phyloP scores from a whole-genome alignment of 768 basidiomycete genomes.

The Rhodosporidiobolus odoratus region DNA sequence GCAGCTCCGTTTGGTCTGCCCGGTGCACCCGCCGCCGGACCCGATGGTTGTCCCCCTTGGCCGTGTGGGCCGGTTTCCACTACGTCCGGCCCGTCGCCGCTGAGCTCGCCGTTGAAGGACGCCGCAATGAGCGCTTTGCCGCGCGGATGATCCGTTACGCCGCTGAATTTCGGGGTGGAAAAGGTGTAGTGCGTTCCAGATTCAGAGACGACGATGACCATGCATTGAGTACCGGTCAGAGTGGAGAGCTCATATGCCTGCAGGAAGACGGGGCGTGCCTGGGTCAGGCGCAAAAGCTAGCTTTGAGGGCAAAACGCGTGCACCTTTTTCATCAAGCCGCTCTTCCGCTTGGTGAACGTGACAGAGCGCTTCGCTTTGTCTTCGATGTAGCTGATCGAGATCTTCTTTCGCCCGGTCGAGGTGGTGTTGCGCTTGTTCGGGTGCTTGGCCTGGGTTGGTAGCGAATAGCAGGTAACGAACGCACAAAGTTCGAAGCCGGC shows the following conservation, averaged over 20 bases:
- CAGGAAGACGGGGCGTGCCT: not conserved
- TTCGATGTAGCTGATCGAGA: constrained; percentile 30
- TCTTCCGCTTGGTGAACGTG: constrained; percentile 39
- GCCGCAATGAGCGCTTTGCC: constrained; percentile 24
- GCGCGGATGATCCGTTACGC: constrained; percentile 8
- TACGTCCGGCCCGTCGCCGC: not conserved
- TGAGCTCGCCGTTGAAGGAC: constrained; percentile 19
- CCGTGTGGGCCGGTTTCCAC: not conserved
- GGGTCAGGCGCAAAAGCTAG: not conserved
- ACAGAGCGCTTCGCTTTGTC: constrained; percentile 35
- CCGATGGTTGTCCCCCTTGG: too few relatives aligned
- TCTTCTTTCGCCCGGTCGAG: constrained; percentile 33
- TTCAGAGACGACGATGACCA: constrained; percentile 35
- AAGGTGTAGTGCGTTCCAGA: constrained; percentile 34
- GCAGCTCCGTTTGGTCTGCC: too few relatives aligned
- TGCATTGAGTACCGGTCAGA: constrained; percentile 35
- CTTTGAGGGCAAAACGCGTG: not conserved
- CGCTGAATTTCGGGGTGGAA: constrained; percentile 28
- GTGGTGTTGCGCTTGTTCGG: constrained; percentile 34
- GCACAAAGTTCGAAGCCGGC: too few relatives aligned
- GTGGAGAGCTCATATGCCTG: constrained; percentile 38
- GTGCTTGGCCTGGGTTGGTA: constrained; percentile 14
- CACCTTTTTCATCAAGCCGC: constrained; percentile 40
- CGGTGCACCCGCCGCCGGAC: too few relatives aligned
- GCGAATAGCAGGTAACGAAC: not conserved